A percentile compares a stretch with the other conserved stretches of the same genome.
Conservation (phyloP, 176 grass and related monocot genomes). For the Otatea glauca region DNA sequence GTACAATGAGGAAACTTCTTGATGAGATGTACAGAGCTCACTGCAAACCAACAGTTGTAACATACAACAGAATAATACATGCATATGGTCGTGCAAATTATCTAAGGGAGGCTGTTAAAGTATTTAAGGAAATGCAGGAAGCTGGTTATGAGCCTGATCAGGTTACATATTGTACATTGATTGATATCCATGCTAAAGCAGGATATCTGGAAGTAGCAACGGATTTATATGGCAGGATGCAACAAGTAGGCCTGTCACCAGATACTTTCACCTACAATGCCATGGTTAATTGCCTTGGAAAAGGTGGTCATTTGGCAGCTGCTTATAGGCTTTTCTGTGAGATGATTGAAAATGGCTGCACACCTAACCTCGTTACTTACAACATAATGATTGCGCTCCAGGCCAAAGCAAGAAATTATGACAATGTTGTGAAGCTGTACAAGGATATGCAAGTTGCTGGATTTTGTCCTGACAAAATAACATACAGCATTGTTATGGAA, state of each 20-base stretch:
- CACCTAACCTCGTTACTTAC: conserved; percentile 93
- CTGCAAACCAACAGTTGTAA: conserved; percentile 87
- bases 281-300: conserved; percentile 98
- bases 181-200: too few relatives aligned
- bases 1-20: conserved; percentile 74
- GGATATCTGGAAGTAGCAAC: too few relatives aligned
- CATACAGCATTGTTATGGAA: too few relatives aligned
- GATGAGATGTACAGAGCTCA: conserved; percentile 77
- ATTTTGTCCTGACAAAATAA: too few relatives aligned
- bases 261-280: conserved; percentile 97
- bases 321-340: conserved; percentile 87
- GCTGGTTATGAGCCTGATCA: too few relatives aligned
- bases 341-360: conserved; percentile 90
- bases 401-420: conserved; percentile 11
- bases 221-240: too few relatives aligned
- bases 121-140: neutral
- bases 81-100: conserved; percentile 93
- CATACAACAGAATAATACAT: conserved; percentile 96
- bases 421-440: too few relatives aligned
- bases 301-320: conserved; percentile 75
- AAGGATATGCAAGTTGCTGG: too few relatives aligned
- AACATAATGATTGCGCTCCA: conserved; percentile 96
- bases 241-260: conserved; percentile 42
- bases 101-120: conserved; percentile 71
- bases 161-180: too few relatives aligned